Base-by-base conservation (phyloP, 257 asterid species). In the Solanum gracilifrons region DNA sequence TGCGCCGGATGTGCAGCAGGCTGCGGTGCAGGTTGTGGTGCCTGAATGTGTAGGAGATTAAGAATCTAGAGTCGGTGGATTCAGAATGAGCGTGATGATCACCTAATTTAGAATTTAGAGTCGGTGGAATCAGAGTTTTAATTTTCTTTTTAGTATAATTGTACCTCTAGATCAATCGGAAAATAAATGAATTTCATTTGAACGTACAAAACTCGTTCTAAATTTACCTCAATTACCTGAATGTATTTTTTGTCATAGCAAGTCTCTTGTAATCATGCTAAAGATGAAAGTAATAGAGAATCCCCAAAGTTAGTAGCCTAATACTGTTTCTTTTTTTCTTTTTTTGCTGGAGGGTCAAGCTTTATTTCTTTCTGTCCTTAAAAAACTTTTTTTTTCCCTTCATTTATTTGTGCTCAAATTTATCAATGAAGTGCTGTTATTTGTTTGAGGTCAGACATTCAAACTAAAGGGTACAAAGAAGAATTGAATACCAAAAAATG, bases 1-100 rank as follows among this genome's bases (percentile, higher is more conserved):
- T 36, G 80, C 5, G 31, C 69, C 2, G 87, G 82, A 13, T 91
- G 92, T 25, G 89, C 75, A 55, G 88, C 92, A 23, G 90, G 74
- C 0, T 91, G 93, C n/a, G 93, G 89, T 69, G 93, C 87, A n/a
- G 91, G 86, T 2, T 80, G 85, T 82, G 93, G 91, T 43, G 91
- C 88, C 9, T 90, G 87, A 88, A n/a, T n/a, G 39, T 16, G 3
- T 6, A 46, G 29, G 18, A 60, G 7, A 3, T 31, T 82, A 48
- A 48, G 43, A 9, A 82, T 80, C 12, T 80, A 80, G 43, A 80
- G 29, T 46, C 7, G 0, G 12, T 82, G 69, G 9, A 51, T 82
- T 82, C 20, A 46, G 6, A 82, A 82, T 20, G 6, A 29, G 6
- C 13, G 3, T 27, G 37, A 79, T 43, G 27, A 25, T 35, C 16